These are phyloP conservation scores for Eleusine indica DNA, from an alignment of 176 grass and related monocot genomes.

Conservation along the genomic window DNA sequence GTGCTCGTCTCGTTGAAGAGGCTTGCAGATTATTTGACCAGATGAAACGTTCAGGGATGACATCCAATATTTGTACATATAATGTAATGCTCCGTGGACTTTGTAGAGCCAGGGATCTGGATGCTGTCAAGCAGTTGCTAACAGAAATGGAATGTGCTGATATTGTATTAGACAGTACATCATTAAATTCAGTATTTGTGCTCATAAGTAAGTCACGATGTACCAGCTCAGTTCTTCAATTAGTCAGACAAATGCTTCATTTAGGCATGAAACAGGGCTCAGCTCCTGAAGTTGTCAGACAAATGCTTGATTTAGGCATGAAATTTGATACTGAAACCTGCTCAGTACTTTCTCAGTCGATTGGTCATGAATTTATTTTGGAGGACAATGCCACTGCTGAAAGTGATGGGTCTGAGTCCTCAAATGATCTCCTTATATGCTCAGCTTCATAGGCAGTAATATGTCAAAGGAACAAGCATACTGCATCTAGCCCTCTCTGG, in stretches of 20 bases:
- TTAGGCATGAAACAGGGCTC: conserved; percentile 21
- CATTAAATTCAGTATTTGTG: conserved; percentile 72
- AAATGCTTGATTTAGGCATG: conserved; percentile 69
- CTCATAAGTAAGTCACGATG: conserved; percentile 62
- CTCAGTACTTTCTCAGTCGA: conserved; percentile 52
- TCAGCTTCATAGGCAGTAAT: conserved; percentile 53
- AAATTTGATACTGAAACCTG: conserved; percentile 48
- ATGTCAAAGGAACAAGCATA: conserved; percentile 28
- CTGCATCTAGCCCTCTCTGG: conserved; percentile 20
- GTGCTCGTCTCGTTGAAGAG: conserved; percentile 53
- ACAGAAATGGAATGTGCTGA: conserved; percentile 69
- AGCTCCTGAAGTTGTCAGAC: conserved; percentile 48
- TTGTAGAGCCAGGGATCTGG: conserved; percentile 63
- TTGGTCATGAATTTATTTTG: conserved; percentile 30
- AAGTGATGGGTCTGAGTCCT: conserved; percentile 49
- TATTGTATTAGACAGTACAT: conserved; percentile 68
- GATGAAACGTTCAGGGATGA: conserved; percentile 70
- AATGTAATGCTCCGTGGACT: conserved; percentile 85
- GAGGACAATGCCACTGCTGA: conserved; percentile 38
- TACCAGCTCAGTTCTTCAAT: conserved; percentile 40
- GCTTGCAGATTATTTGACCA: conserved; percentile 74
- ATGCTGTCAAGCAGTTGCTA: conserved; percentile 55
- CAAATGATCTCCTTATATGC: conserved; percentile 61
- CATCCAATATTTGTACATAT: conserved; percentile 68
- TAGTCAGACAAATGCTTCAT: conserved; percentile 59